These are phyloP conservation scores for Metarhizium sp. DNA, from an alignment of 2,329 filamentous ascomycete species.

Conservation along the genomic window DNA sequence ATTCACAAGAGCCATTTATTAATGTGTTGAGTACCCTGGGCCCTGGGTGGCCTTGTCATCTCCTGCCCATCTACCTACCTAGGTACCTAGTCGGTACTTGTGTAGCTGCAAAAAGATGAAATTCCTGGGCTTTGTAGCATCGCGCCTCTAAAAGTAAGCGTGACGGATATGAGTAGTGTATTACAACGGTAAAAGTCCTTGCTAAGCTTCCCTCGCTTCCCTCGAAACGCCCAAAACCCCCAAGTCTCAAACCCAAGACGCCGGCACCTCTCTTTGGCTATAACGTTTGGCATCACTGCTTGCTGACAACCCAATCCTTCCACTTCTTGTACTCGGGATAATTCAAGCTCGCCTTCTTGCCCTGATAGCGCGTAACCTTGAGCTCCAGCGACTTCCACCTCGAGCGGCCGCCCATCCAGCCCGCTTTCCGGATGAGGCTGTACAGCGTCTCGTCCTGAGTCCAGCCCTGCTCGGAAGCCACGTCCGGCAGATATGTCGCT, in stretches of 20 bases:
- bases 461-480: constrained; percentile 90
- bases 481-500: constrained; percentile 86
- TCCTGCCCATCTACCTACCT: no score
- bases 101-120: no score
- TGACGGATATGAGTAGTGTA: no score
- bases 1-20: no score
- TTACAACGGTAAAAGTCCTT: no score
- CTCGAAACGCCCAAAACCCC: no score
- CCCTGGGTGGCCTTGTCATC: no score
- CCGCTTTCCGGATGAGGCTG: constrained; percentile 88
- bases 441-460: constrained; percentile 83
- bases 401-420: constrained; percentile 74
- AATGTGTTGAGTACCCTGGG: no score
- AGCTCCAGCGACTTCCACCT: constrained; percentile 74
- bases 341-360: constrained; percentile 61
- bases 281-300: constrained; percentile 11
- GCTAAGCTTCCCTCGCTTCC: no score
- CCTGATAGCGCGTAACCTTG: constrained; percentile 77
- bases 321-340: constrained; percentile 73
- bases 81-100: no score
- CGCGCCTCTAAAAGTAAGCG: no score
- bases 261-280: background rate
- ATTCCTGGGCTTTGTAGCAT: no score
- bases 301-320: constrained; percentile 53
- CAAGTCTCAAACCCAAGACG: background rate